These are phyloP conservation scores for Aspergillus nidulans DNA, from an alignment of 495 filamentous ascomycete genomes.

Conservation along the genomic window DNA sequence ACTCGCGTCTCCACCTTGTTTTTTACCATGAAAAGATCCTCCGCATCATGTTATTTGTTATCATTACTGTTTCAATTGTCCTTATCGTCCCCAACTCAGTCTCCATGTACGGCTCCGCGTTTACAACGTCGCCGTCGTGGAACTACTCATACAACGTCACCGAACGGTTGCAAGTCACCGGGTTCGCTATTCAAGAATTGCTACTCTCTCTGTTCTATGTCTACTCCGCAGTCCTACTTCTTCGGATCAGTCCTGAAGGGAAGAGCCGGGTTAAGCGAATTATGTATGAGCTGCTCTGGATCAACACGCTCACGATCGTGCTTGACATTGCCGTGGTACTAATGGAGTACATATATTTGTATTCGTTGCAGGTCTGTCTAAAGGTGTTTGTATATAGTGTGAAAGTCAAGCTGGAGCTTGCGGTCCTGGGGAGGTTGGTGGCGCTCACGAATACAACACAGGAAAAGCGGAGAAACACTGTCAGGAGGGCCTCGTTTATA, in stretches of 20 bases:
- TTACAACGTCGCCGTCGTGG: conserved; percentile 12
- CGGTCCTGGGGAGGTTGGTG: conserved; percentile 33
- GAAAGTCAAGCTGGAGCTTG: conserved; percentile 53
- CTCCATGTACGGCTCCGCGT: conserved; percentile 20
- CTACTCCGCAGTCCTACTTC: conserved; percentile 34
- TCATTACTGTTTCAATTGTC: conserved; percentile 23
- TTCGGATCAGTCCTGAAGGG: conserved; percentile 26
- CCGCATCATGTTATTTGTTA: conserved; percentile 23
- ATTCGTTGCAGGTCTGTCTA: conserved; percentile 38
- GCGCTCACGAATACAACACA: not conserved
- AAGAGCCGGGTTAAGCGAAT: conserved; percentile 29
- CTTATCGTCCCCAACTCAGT: conserved; percentile 27
- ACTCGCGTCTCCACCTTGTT: conserved; percentile 32
- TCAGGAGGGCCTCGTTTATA: not conserved
- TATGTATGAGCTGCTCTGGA: conserved; percentile 41
- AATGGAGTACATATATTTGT: conserved; percentile 41
- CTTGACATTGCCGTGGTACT: conserved; percentile 43
- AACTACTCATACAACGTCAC: conserved; percentile 35
- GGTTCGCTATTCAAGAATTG: conserved; percentile 46
- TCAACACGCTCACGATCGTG: conserved; percentile 39
- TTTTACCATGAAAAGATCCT: conserved; percentile 20
- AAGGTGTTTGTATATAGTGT: conserved; percentile 48
- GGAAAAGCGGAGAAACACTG: not conserved
- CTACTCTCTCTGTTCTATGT: conserved; percentile 49
- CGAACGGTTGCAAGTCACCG: conserved; percentile 43